Conservation (phyloP, 1,284 basidiomycete species). For the Cryptococcus sp. region DNA sequence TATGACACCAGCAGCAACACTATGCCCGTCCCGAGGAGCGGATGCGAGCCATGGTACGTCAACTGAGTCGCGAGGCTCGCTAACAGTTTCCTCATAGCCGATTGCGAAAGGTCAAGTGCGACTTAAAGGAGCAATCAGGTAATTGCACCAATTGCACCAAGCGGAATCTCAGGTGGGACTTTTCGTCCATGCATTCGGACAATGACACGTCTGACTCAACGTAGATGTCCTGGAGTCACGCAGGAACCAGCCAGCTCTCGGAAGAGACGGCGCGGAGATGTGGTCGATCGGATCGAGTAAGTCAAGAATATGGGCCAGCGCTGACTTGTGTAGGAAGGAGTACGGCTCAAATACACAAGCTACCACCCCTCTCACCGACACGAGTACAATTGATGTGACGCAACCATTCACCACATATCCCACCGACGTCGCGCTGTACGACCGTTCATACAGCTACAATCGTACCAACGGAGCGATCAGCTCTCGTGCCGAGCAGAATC, state of each 20-base stretch:
- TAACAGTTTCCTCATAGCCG: not conserved
- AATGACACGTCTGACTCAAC: not conserved
- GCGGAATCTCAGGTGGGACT: not conserved
- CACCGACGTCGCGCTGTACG: too few relatives aligned
- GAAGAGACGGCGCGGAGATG: constrained; percentile 1
- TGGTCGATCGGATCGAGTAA: constrained; percentile 10
- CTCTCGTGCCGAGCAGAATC: not conserved
- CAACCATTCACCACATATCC: too few relatives aligned
- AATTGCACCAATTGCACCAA: constrained; percentile 11
- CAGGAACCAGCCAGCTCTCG: not conserved
- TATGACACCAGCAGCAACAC: not conserved
- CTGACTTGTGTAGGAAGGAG: not conserved
- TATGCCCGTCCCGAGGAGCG: constrained; percentile 6
- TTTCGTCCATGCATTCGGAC: not conserved
- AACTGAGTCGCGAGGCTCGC: not conserved
- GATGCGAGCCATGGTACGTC: constrained; percentile 12
- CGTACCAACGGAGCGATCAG: not conserved
- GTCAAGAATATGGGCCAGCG: not conserved
- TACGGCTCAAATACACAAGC: not conserved
- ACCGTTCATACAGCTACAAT: too few relatives aligned
- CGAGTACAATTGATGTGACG: not conserved
- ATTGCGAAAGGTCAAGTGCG: constrained; percentile 13
- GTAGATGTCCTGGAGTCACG: constrained; percentile 5
- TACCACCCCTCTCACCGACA: not conserved
- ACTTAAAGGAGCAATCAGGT: constrained; percentile 2